Base-by-base conservation (phyloP, 2,329 filamentous ascomycete species). In the Cordyceps sp. region DNA sequence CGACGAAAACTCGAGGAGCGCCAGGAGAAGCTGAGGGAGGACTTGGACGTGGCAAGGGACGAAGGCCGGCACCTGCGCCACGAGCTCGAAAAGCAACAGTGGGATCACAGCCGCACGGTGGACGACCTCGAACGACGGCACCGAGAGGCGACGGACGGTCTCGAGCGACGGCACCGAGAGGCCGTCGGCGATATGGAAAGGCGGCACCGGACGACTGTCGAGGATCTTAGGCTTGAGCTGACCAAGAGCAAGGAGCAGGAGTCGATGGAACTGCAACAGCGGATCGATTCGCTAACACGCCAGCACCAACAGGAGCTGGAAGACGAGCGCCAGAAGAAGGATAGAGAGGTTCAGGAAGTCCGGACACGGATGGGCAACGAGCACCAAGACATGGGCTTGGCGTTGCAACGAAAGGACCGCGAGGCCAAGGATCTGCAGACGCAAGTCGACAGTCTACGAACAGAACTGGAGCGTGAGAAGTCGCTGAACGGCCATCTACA, bases 271-370 rank as follows among this genome's bases (percentile, higher is more conserved):
- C 75, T 88, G 40, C 65, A 72, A 37, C 74, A 82, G 33, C 76
- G 81, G 32, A 46, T 88, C 13, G 69, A 74, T 6, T 67, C 72
- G 5, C 43, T 84, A 22, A 69, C 73, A 44, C 64, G 70, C 33
- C 69, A 68, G 29, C 62, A 79, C 38, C 67, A 74, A 25, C 61
- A 62, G 15, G 72, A 82, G 43, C 49, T 83, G 13, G 73, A 81
- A 21, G 69, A 78, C 29, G 74, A 85, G 47, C 60, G 67, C 33
- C 59, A 49, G 27, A 62, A 62, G 32, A 63, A 68, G 36, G 53
- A 67, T 15, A 64, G 62, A n/a, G 78, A 84, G 42, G 58, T 81
- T 3, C 66, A 73, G 37, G 69, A 79, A n/a, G 45, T 84, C 6
- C 67, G 69, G 33, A 59, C 59, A 5, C 64, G 53, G 27, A 56